phyloP scores from a whole-genome alignment of 805 yeast genomes.

The Debaryomyces prosopidis region DNA sequence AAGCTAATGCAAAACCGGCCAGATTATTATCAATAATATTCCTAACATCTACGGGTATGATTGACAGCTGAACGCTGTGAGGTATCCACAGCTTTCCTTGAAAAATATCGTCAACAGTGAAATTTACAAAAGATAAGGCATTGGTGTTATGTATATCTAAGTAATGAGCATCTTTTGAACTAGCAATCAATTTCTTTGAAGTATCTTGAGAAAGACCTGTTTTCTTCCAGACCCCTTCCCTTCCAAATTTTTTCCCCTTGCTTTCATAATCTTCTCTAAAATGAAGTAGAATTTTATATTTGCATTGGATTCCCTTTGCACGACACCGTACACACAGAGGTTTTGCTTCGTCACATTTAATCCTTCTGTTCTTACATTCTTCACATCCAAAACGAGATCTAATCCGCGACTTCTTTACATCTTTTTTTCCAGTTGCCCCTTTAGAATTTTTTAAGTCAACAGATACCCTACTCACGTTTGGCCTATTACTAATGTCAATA shows the following conservation, averaged over 20 bases:
- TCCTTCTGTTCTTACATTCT: conserved; percentile 18
- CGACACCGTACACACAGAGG: conserved; percentile 22
- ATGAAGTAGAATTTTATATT: conserved; percentile 20
- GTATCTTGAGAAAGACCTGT: conserved; percentile 4
- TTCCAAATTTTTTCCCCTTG: conserved; percentile 24
- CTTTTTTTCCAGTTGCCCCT: too few species aligned
- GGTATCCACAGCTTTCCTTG: neutral
- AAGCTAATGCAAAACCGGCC: conserved; percentile 21
- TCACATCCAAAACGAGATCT: conserved; percentile 26
- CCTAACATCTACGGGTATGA: conserved; percentile 22
- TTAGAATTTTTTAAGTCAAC: too few species aligned
- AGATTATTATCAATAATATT: conserved; percentile 9
- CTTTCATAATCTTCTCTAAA: conserved; percentile 26
- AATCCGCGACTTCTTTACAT: too few species aligned
- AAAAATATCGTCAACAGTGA: conserved; percentile 13
- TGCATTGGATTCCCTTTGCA: conserved; percentile 15
- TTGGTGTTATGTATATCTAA: conserved; percentile 11
- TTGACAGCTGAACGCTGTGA: conserved; percentile 18
- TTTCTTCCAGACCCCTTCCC: conserved; percentile 29
- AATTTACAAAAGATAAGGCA: conserved; percentile 19
- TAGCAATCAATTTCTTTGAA: conserved; percentile 10
- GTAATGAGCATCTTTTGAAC: conserved; percentile 15
- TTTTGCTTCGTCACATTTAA: conserved; percentile 29
- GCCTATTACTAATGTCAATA: too few species aligned
- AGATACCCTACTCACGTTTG: too few species aligned